Percentiles rank a stretch among this genome's conserved stretches.
Conservation (phyloP, 208 protist species). For the Acanthamoeba castellanii region DNA sequence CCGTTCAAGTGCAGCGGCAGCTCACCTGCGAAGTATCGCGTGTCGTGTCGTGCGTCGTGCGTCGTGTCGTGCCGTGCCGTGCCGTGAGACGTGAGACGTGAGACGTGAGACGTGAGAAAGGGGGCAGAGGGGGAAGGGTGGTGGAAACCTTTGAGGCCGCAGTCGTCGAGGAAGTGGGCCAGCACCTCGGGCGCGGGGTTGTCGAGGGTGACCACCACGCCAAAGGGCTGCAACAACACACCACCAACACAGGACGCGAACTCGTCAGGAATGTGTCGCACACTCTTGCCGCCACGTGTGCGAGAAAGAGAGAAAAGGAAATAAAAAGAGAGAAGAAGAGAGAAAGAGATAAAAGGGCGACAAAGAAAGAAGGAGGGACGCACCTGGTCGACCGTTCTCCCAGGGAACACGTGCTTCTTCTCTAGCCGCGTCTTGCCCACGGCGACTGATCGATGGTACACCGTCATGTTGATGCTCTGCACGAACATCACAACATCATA, state of each 20-base stretch:
- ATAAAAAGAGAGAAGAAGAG: not conserved
- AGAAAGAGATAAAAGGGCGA: too few species aligned
- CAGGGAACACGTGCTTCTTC: not conserved
- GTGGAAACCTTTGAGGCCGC: not conserved
- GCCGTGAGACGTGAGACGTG: too few species aligned
- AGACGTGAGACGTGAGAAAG: too few species aligned
- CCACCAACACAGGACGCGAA: not conserved
- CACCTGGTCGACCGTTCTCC: not conserved
- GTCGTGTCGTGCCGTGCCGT: too few species aligned
- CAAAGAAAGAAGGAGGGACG: too few species aligned
- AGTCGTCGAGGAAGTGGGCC: constrained; percentile 6
- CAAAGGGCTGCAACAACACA: not conserved
- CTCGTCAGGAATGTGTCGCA: too few species aligned
- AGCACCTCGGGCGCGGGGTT: not conserved
- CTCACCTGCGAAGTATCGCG: not conserved
- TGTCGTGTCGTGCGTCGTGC: too few species aligned
- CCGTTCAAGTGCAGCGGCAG: constrained; percentile 1
- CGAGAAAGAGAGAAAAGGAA: not conserved
- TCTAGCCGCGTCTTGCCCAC: not conserved
- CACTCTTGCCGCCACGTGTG: too few species aligned
- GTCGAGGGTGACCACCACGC: not conserved
- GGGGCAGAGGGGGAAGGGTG: not conserved
- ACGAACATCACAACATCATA: not conserved
- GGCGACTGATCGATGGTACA: not conserved
- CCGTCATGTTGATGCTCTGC: not conserved